Base-by-base conservation (phyloP, 768 basidiomycete genomes). In the Hortiboletus flavorubellus region DNA sequence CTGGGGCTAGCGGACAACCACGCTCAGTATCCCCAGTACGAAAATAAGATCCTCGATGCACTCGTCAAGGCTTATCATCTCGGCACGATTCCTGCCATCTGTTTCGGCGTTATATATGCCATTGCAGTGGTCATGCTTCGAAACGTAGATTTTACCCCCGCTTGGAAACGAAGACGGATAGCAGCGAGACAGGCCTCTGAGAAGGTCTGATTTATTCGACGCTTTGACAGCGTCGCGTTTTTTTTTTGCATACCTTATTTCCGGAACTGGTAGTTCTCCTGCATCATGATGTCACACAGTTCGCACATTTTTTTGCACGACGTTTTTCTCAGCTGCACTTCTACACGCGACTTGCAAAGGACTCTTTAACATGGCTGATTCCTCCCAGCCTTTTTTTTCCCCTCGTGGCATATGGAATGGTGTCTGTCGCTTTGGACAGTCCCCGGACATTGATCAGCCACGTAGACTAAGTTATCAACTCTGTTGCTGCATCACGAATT, bases 31-130 rank as follows among this genome's bases (percentile, higher is more conserved):
- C 72, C 70, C n/a, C 56, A 73, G 49, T 72, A 72, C 51, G 66
- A 72, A 53, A 56, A 65, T 7, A 59, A 72, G 44, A 72, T 72
- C 37, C 38, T 71, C 9, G 51, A 62, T 23, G 70, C 70, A 15
- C 70, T 71, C 37, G 68, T 71, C 47, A 70, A 61, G 52, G 70
- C 64, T 0, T 71, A 73, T 63, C 70, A 73, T 47, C 44, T 72
- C 29, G 70, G 72, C 11, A 72, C 57, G 40, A 60, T 72, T 35
- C 70, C 70, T 18, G 68, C 72, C 38, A 55, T 71, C 53, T 72
- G 70, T 46, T 71, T 71, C 39, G 70, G 70, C 15, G 67, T 62
- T 10, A 8, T 70, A 15, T 72, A 72, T 49, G 67, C 70, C 50
- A 18, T 69, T 29, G 66, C 68, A 7, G 72, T 72, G 37, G 42